phyloP scores from a whole-genome alignment of 1,284 basidiomycete genomes.

The Pisolithus thermaeus region DNA sequence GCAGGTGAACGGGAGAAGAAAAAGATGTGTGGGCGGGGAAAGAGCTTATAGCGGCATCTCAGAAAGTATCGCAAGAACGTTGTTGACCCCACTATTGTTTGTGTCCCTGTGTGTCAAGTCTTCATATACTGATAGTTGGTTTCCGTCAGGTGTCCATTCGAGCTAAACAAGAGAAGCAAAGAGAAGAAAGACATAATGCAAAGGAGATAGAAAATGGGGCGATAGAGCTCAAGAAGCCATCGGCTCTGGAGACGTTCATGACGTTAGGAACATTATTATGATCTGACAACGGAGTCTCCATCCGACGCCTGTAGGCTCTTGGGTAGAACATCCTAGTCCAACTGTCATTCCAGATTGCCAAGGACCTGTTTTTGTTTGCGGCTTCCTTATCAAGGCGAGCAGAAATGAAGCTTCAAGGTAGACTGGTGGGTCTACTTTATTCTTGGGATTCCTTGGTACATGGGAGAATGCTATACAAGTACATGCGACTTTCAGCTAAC shows the following conservation, averaged over 20 bases:
- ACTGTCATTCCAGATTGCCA: background rate
- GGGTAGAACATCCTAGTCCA: background rate
- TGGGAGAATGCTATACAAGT: too few relatives aligned
- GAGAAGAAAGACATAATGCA: slow-evolving; percentile 45
- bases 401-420: too few relatives aligned
- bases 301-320: background rate
- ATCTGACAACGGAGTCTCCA: background rate
- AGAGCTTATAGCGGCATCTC: slow-evolving; percentile 78
- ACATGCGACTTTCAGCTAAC: too few relatives aligned
- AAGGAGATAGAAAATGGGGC: slow-evolving; percentile 37
- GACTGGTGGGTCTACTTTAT: too few relatives aligned
- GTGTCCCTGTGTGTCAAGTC: slow-evolving; percentile 21
- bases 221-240: slow-evolving; percentile 40
- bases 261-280: slow-evolving; percentile 3
- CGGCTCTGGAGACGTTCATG: slow-evolving; percentile 49
- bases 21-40: slow-evolving; percentile 81
- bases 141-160: slow-evolving; percentile 56
- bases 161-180: slow-evolving; percentile 61
- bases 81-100: slow-evolving; percentile 78
- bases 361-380: too few relatives aligned
- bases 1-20: slow-evolving; percentile 63
- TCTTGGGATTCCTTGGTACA: too few relatives aligned
- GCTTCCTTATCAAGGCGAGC: background rate
- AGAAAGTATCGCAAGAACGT: slow-evolving; percentile 92
- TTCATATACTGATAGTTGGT: slow-evolving; percentile 2